Evolutionary conservation across 2,329 filamentous ascomycete species (phyloP).

Genomic region (Calcarisporium arbuscula): DNA sequence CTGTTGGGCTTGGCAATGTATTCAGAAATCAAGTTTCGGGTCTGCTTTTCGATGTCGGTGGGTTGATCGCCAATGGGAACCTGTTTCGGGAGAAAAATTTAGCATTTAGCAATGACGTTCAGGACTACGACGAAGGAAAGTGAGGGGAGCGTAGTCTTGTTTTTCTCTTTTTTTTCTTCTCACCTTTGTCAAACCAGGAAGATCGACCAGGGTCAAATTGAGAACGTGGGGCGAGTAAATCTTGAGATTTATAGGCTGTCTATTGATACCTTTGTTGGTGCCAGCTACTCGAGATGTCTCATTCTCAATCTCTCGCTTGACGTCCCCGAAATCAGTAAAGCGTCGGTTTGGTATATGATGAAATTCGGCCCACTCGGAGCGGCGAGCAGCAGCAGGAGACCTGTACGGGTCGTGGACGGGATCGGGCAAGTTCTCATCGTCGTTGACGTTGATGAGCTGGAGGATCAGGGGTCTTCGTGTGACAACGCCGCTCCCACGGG

Average conservation of each 20-base stretch:
- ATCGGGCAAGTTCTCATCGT: constrained; percentile 62
- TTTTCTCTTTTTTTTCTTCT: too few relatives aligned
- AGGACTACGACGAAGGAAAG: background rate
- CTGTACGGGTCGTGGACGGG: constrained; percentile 66
- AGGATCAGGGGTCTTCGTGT: constrained; percentile 91
- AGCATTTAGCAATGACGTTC: constrained; percentile 1
- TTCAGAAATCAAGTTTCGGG: constrained; percentile 89
- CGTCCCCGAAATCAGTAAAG: constrained; percentile 86
- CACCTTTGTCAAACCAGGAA: constrained; percentile 93
- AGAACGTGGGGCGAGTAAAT: constrained; percentile 97
- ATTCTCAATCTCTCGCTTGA: constrained; percentile 94
- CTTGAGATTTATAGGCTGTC: constrained; percentile 95
- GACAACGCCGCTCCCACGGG: constrained; percentile 92
- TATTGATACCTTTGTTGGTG: constrained; percentile 96
- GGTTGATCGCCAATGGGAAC: constrained; percentile 97
- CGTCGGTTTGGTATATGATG: constrained; percentile 86
- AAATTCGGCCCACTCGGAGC: constrained; percentile 85
- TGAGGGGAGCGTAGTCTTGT: background rate
- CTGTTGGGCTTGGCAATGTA: constrained; percentile 99
- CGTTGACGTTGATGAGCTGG: constrained; percentile 94
- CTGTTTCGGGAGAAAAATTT: constrained; percentile 34
- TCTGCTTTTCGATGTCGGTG: constrained; percentile 97
- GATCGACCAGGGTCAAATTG: constrained; percentile 90
- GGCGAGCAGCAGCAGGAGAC: constrained; percentile 62
- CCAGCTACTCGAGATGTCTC: constrained; percentile 89